Conservation (phyloP, 1,284 basidiomycete genomes). For the Ganoderma multipileum region DNA sequence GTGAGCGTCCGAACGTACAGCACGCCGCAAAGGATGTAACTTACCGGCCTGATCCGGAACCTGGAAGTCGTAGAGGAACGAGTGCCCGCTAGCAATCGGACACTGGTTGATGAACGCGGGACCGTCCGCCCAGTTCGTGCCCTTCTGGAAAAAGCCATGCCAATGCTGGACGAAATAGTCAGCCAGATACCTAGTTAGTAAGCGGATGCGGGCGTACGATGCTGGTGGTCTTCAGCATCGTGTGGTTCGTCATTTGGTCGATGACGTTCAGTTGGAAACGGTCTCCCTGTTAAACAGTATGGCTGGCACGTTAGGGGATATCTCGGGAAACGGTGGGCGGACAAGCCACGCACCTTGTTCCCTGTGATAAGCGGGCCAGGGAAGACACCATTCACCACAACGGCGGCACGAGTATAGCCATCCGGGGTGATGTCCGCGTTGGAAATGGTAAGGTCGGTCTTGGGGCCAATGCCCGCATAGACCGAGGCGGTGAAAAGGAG, state of each 20-base stretch:
- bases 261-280: slow-evolving; percentile 43
- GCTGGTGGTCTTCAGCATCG: slow-evolving; percentile 43
- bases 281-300: slow-evolving; percentile 30
- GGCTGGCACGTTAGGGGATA: neutral
- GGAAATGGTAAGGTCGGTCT: slow-evolving; percentile 31
- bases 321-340: neutral
- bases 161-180: slow-evolving; percentile 39
- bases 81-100: slow-evolving; percentile 51
- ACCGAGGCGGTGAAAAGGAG: slow-evolving; percentile 19
- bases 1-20: neutral
- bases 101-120: slow-evolving; percentile 52
- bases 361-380: slow-evolving; percentile 37
- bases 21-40: slow-evolving; percentile 23
- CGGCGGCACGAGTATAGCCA: slow-evolving; percentile 31
- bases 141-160: slow-evolving; percentile 43
- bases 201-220: slow-evolving; percentile 36
- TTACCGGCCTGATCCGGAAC: slow-evolving; percentile 42
- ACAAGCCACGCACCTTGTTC: slow-evolving; percentile 25
- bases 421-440: slow-evolving; percentile 34
- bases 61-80: slow-evolving; percentile 50
- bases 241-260: slow-evolving; percentile 42
- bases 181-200: too few species aligned
- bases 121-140: slow-evolving; percentile 43
- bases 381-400: slow-evolving; percentile 34
- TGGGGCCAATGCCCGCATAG: slow-evolving; percentile 29